A percentile compares a stretch with the other conserved stretches of the same genome.
Evolutionary conservation across 179 eudicot species (phyloP).

Genomic region (Patellifolia procumbens): DNA sequence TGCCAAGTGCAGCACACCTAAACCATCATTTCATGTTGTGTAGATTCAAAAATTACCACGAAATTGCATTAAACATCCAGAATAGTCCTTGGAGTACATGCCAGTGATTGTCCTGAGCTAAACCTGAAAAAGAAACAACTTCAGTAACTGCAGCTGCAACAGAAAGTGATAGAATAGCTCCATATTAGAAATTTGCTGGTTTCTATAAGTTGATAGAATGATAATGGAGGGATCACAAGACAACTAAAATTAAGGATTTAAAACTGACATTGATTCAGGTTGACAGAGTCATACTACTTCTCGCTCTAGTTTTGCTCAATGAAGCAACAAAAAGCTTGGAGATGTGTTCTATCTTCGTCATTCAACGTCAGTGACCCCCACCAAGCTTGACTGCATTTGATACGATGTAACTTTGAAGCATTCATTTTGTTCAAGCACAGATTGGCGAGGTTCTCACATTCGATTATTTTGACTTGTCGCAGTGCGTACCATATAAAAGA

Average conservation of each 20-base stretch:
- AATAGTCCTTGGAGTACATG: too few species aligned
- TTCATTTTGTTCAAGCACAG: slow-evolving; percentile 17
- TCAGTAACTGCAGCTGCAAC: too few species aligned
- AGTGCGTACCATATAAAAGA: slow-evolving; percentile 25
- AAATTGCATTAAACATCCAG: too few species aligned
- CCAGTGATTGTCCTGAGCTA: too few species aligned
- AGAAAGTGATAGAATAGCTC: too few species aligned
- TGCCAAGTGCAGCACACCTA: too few species aligned
- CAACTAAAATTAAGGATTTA: background rate
- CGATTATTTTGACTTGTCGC: slow-evolving; percentile 13
- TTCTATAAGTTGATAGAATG: background rate
- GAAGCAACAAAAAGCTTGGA: slow-evolving; percentile 20
- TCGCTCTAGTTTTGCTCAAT: background rate
- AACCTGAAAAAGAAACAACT: too few species aligned
- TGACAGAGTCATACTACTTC: too few species aligned
- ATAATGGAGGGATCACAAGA: background rate
- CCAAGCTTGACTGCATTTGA: slow-evolving; percentile 25
- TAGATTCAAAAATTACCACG: too few species aligned
- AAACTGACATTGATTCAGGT: background rate
- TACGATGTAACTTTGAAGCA: slow-evolving; percentile 12
- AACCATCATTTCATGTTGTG: too few species aligned
- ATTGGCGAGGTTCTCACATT: slow-evolving; percentile 15
- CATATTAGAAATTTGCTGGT: too few species aligned
- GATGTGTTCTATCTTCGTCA: slow-evolving; percentile 18
- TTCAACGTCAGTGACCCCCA: slow-evolving; percentile 19